Conservation (phyloP, 495 filamentous ascomycete species). For the Parachaetomium inaequale region DNA sequence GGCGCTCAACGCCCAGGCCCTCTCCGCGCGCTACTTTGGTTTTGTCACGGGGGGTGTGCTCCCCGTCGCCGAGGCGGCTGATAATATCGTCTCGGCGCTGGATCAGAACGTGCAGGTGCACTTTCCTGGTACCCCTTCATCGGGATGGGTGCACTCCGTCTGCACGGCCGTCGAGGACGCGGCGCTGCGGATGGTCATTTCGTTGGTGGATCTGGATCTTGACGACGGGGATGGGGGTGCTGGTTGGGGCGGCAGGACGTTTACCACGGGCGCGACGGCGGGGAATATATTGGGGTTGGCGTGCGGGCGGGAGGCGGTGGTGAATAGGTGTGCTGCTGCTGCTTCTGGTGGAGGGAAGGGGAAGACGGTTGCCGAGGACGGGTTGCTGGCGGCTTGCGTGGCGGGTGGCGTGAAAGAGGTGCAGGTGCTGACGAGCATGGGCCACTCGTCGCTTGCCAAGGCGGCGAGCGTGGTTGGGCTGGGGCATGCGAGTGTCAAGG, state of each 20-base stretch:
- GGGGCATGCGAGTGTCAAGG: constrained; percentile 64
- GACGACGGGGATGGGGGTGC: neutral
- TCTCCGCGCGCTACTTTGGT: constrained; percentile 69
- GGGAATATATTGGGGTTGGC: constrained; percentile 81
- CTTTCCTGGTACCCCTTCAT: constrained; percentile 47
- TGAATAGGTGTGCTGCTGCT: constrained; percentile 43
- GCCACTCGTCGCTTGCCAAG: constrained; percentile 79
- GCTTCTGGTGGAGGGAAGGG: constrained; percentile 26
- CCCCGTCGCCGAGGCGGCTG: constrained; percentile 78
- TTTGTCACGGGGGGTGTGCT: constrained; percentile 83
- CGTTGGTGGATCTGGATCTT: constrained; percentile 63
- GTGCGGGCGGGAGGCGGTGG: constrained; percentile 66
- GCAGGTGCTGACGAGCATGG: constrained; percentile 73
- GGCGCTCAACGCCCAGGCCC: constrained; percentile 60
- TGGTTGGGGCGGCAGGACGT: constrained; percentile 65
- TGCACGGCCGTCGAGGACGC: constrained; percentile 70
- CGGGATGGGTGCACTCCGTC: constrained; percentile 50
- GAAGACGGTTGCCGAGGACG: constrained; percentile 59
- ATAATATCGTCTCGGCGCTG: constrained; percentile 69
- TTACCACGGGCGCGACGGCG: constrained; percentile 87
- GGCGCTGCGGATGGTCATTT: constrained; percentile 63
- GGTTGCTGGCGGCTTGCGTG: constrained; percentile 63
- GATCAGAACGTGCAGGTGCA: constrained; percentile 90
- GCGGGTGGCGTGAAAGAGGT: constrained; percentile 61
- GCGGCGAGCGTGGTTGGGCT: constrained; percentile 78